Percentiles rank a stretch among this genome's conserved stretches.
Evolutionary conservation across 2,329 filamentous ascomycete genomes (phyloP).

Genomic region (Camptophora hylomeconis): DNA sequence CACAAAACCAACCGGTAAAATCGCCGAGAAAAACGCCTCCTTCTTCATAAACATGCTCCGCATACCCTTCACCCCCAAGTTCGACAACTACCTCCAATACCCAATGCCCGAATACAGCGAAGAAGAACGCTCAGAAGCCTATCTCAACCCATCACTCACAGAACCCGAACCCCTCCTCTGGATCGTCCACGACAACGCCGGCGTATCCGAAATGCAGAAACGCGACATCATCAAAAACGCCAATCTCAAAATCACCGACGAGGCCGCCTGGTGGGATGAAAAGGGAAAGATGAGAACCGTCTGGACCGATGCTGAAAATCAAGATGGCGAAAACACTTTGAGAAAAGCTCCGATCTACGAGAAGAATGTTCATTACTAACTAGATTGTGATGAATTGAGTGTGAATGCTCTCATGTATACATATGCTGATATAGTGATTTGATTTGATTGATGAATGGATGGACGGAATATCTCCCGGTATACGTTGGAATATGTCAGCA

Average conservation of each 20-base stretch:
- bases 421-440: too few species aligned
- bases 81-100: conserved; percentile 13
- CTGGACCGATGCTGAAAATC: conserved; percentile 5
- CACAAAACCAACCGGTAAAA: background rate
- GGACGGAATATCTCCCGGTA: too few species aligned
- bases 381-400: too few species aligned
- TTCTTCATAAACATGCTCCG: conserved; percentile 9
- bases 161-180: conserved; percentile 55
- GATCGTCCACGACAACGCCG: conserved; percentile 65
- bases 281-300: conserved; percentile 43
- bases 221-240: conserved; percentile 64
- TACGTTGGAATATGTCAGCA: too few species aligned
- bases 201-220: conserved; percentile 64
- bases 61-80: conserved; percentile 8
- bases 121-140: conserved; percentile 52
- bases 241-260: conserved; percentile 62
- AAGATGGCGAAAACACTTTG: background rate
- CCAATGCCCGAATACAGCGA: conserved; percentile 55
- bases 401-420: too few species aligned
- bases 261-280: conserved; percentile 55
- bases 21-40: conserved; percentile 15
- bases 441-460: too few species aligned
- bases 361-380: conserved; percentile 6
- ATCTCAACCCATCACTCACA: conserved; percentile 57
- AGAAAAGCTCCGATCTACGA: conserved; percentile 11